These are phyloP conservation scores for Ceriops zippeliana DNA, from an alignment of 345 rosid species.

Conservation along the genomic window DNA sequence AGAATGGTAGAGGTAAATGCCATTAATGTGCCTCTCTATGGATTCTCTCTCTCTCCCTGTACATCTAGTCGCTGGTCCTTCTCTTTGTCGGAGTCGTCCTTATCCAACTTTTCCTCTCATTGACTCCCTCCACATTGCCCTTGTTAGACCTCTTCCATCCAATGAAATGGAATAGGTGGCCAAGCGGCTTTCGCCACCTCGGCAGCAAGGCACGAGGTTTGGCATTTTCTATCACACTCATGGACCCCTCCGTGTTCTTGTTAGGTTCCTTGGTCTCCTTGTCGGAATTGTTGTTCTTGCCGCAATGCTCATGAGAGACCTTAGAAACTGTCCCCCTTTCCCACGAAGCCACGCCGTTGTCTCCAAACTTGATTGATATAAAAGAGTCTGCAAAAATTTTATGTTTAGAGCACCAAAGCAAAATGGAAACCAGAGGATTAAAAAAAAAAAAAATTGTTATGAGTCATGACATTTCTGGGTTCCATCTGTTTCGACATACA, in stretches of 20 bases:
- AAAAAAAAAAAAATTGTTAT: not conserved
- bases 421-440: not conserved
- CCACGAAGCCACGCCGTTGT: constrained; percentile 84
- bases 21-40: constrained; percentile 21
- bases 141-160: constrained; percentile 62
- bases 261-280: constrained; percentile 17
- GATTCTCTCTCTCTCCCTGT: constrained; percentile 8
- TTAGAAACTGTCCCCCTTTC: constrained; percentile 65
- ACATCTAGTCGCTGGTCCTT: constrained; percentile 40
- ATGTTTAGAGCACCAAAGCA: not conserved
- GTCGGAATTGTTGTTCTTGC: constrained; percentile 22
- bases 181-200: constrained; percentile 88
- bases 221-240: constrained; percentile 62
- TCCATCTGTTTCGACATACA: not conserved
- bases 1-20: constrained; percentile 21
- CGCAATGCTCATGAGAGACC: constrained; percentile 46
- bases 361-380: constrained; percentile 85
- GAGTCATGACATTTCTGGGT: not conserved
- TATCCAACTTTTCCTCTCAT: constrained; percentile 82
- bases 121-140: constrained; percentile 56
- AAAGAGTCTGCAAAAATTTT: constrained; percentile 61
- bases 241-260: constrained; percentile 11
- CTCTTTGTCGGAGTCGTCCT: constrained; percentile 75
- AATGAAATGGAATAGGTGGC: constrained; percentile 73
- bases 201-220: constrained; percentile 59